Conservation (phyloP, 2,329 filamentous ascomycete genomes). For the Chaetomium globosum region DNA sequence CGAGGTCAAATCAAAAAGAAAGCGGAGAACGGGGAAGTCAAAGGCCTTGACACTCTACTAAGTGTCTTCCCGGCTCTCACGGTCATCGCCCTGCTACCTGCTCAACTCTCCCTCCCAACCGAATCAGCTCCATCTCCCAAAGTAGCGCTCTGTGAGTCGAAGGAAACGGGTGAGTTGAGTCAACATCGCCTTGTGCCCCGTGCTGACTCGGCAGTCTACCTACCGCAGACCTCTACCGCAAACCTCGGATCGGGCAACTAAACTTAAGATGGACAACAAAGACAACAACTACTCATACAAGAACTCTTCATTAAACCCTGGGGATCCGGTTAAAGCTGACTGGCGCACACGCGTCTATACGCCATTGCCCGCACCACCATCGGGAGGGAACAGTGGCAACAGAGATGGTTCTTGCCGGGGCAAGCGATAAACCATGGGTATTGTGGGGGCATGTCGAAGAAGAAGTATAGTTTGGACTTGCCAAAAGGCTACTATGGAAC, state of each 20-base stretch:
- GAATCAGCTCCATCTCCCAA: background rate
- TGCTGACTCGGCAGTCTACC: background rate
- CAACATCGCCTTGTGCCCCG: background rate
- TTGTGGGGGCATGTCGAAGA: too few species aligned
- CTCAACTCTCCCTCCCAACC: too few species aligned
- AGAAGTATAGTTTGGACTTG: too few species aligned
- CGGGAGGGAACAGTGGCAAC: background rate
- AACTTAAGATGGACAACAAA: constrained; percentile 15
- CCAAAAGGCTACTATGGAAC: background rate
- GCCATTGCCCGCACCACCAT: background rate
- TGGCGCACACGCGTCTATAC: constrained; percentile 18
- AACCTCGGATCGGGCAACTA: background rate
- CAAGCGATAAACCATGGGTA: background rate
- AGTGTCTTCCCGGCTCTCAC: background rate
- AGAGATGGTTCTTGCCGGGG: background rate
- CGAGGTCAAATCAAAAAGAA: background rate
- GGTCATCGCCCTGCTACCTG: too few species aligned
- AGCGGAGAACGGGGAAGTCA: background rate
- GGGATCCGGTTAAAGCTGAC: background rate
- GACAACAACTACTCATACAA: constrained; percentile 13
- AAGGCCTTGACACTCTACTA: background rate
- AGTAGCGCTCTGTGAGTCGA: background rate
- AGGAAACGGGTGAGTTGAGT: background rate
- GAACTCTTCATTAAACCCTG: constrained; percentile 2
- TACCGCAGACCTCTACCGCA: background rate